phyloP scores from a whole-genome alignment of 495 filamentous ascomycete genomes.

The Poronia punctata region DNA sequence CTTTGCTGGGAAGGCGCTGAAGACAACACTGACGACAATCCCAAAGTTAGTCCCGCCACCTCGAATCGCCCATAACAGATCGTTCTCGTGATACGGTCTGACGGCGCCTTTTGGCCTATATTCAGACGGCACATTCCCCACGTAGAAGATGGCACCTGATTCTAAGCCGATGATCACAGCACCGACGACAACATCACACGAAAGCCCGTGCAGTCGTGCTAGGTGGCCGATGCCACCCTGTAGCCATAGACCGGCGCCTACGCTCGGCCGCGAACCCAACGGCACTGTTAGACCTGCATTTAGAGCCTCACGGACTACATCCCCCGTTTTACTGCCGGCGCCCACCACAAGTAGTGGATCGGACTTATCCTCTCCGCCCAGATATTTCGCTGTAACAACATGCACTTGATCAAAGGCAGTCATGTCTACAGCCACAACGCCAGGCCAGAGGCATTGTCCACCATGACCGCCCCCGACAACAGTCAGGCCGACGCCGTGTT shows the following conservation, averaged over 20 bases:
- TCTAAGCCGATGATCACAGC: constrained; percentile 51
- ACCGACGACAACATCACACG: constrained; percentile 56
- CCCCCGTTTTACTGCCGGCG: constrained; percentile 49
- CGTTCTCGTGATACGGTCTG: constrained; percentile 40
- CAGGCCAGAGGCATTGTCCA: constrained; percentile 49
- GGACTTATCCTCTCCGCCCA: constrained; percentile 21
- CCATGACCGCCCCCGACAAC: constrained; percentile 55
- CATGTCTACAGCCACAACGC: constrained; percentile 55
- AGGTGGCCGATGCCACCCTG: constrained; percentile 62
- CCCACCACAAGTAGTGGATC: constrained; percentile 42
- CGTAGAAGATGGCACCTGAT: constrained; percentile 40
- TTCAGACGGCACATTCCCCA: constrained; percentile 47
- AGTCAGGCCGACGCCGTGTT: constrained; percentile 42
- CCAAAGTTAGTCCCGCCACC: constrained; percentile 59
- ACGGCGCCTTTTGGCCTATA: constrained; percentile 41
- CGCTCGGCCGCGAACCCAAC: constrained; percentile 53
- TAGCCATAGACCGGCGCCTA: constrained; percentile 56
- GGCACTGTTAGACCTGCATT: constrained; percentile 48
- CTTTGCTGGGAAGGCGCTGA: constrained; percentile 43
- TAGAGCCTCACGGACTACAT: constrained; percentile 49
- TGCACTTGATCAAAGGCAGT: constrained; percentile 46
- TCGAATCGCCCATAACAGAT: constrained; percentile 55
- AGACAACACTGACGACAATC: constrained; percentile 53
- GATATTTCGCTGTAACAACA: constrained; percentile 30
- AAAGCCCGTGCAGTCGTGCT: constrained; percentile 48